A percentile compares a stretch with the other conserved stretches of the same genome.
Evolutionary conservation across 805 yeast species (phyloP).

Genomic region (Dipodascus albidus): DNA sequence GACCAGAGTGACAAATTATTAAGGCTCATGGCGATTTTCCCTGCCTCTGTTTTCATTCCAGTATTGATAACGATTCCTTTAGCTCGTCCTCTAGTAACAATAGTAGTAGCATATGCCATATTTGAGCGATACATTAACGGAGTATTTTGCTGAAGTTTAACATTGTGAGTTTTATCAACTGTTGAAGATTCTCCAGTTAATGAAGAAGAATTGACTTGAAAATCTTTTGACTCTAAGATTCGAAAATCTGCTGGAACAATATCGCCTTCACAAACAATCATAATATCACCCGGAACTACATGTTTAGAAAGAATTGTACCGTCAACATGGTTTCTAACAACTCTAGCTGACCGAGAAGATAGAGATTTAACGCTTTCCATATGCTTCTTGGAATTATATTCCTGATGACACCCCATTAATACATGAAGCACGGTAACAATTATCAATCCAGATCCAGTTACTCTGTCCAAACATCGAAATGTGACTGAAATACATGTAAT

Average conservation of each 20-base stretch:
- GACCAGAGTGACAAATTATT: conserved; percentile 11
- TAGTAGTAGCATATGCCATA: conserved; percentile 58
- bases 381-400: background rate
- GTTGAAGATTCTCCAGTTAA: conserved; percentile 59
- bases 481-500: background rate
- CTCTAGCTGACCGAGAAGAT: conserved; percentile 61
- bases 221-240: conserved; percentile 43
- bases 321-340: conserved; percentile 48
- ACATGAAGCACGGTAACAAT: background rate
- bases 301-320: conserved; percentile 28
- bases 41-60: conserved; percentile 63
- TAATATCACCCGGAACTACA: conserved; percentile 63
- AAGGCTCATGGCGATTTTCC: conserved; percentile 54
- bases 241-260: conserved; percentile 67
- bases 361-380: conserved; percentile 62
- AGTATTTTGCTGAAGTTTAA: conserved; percentile 29
- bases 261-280: conserved; percentile 54
- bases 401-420: background rate
- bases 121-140: conserved; percentile 68
- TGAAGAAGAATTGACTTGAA: conserved; percentile 60
- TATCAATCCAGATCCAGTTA: background rate
- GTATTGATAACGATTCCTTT: conserved; percentile 54
- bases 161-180: conserved; percentile 40
- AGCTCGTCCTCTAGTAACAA: conserved; percentile 67
- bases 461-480: background rate